A percentile compares a stretch with the other conserved stretches of the same genome.
Conservation (phyloP, 345 rosid genomes). For the Sapria himalayana region DNA sequence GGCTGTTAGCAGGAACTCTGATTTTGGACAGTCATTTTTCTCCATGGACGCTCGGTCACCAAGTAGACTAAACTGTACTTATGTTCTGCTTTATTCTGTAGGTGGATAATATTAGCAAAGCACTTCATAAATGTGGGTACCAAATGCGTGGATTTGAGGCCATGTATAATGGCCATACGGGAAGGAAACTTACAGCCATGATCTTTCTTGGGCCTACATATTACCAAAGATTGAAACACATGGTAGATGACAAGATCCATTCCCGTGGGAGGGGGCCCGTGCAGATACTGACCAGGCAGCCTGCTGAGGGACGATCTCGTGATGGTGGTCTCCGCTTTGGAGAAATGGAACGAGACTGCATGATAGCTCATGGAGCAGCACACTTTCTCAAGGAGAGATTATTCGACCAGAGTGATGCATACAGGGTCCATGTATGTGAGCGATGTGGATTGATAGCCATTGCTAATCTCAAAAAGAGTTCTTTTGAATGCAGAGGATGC, state of each 20-base stretch:
- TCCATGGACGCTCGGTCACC: too few species aligned
- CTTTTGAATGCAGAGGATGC: constrained; percentile 93
- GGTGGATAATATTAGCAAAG: constrained; percentile 98
- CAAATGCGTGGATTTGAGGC: constrained; percentile 98
- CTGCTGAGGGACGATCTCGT: constrained; percentile 97
- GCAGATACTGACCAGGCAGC: constrained; percentile 88
- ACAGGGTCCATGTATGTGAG: constrained; percentile 88
- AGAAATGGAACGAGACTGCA: constrained; percentile 96
- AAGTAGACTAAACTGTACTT: too few species aligned
- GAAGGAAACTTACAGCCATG: constrained; percentile 67
- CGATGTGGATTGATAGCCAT: constrained; percentile 79
- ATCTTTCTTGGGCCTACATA: constrained; percentile 96
- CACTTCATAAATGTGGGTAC: constrained; percentile 92
- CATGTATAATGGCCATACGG: constrained; percentile 95
- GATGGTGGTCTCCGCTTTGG: constrained; percentile 96
- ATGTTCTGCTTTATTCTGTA: too few species aligned
- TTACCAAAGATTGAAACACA: constrained; percentile 87
- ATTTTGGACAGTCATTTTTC: too few species aligned
- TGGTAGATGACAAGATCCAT: constrained; percentile 98
- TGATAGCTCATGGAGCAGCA: constrained; percentile 97
- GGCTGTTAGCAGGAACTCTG: too few species aligned
- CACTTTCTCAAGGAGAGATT: constrained; percentile 83
- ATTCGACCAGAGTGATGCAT: constrained; percentile 95
- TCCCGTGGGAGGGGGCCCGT: constrained; percentile 97
- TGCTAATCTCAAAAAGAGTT: constrained; percentile 76